Base-by-base conservation (phyloP, 306 rosid species). In the Prunus mume region DNA sequence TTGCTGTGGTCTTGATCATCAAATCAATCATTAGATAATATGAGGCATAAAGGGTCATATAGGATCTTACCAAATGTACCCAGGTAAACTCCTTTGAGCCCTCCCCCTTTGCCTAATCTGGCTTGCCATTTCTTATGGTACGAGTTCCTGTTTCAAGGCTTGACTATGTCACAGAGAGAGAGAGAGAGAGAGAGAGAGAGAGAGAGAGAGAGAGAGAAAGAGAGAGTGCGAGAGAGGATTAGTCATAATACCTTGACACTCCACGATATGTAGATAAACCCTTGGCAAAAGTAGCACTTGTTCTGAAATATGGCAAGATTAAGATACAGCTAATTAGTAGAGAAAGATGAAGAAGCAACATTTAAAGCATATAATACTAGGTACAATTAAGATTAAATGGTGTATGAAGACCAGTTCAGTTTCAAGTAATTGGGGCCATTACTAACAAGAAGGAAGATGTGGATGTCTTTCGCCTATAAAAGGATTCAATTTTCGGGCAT, bases 191-290 rank as follows among this genome's bases (percentile, higher is more conserved):
- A 50, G 62, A 20, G 15, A 28, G 14, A 50, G 20, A n/a, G 45
- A 28, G 15, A n/a, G 45, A 28, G 15, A 65, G 15, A 47, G 71
- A 51, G 68, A 43, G 74, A 56, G 32, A 4, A 15, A 56, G 34
- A 14, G 24, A 1, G 22, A 49, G 61, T 12, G 15, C 19, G 20
- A 50, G 20, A n/a, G 45, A 28, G 11, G 14, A 6, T 3, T 47
- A 2, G 6, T 25, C 27, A 28, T 19, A 30, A 52, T 82, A 80
- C 89, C 84, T 85, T 54, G 76, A 47, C 65, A 85, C 85, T 76
- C 89, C 89, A 58, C 76, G 85, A 72, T 79, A 85, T 18, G 3
- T 76, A 4, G 89, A 85, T 4, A 45, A 9, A 14, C 82, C 82
- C 46, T 73, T 78, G 28, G 82, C 41, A 43, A 82, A 77, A 61